Base-by-base conservation (phyloP, 2,329 filamentous ascomycete species). In the Cercospora sojina region DNA sequence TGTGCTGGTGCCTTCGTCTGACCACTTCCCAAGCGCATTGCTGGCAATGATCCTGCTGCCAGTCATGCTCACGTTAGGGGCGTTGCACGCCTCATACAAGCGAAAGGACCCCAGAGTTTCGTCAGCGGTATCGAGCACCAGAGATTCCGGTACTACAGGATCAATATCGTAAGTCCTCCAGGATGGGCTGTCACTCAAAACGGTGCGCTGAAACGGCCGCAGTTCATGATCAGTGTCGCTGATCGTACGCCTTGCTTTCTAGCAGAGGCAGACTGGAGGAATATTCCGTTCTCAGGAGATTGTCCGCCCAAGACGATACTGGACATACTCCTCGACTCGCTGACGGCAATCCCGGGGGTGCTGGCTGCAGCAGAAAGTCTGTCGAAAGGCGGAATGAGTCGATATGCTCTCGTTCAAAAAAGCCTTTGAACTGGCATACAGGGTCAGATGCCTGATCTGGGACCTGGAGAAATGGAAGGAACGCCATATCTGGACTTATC, bases 141-240 rank as follows among this genome's bases (percentile, higher is more conserved):
- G 56, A 64, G 61, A 13, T 67, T 67, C 9, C 60, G 65, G 5
- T 67, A 64, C 13, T 67, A 60, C 16, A 64, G 65, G 29, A 61
- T 64, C 55, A 64, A 60, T 10, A 32, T 67, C 27, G 56, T 64
- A 60, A 35, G 60, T 67, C 38, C 0, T 9, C 12, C 12, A 2
- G 1, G 16, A 41, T n/a, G 35, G 6, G 2, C 16, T 38, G 35
- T 7, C 35, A 23, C 41, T 3, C 23, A 41, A 56, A 8, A 47
- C n/a, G 10, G 3, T 0, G 41, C n/a, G 43, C 29, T 16, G 8
- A 25, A 8, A 32, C 23, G 5, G 12, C n/a, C 23, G 10, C 18
- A 61, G 55, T 47, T 67, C 43, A 31, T 67, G 61, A 55, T 60
- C 53, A 47, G 13, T 56, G 47, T 67, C 43, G 41, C 16, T 16